phyloP scores from a whole-genome alignment of 805 yeast species.

The Schizosaccharomyces lindneri region DNA sequence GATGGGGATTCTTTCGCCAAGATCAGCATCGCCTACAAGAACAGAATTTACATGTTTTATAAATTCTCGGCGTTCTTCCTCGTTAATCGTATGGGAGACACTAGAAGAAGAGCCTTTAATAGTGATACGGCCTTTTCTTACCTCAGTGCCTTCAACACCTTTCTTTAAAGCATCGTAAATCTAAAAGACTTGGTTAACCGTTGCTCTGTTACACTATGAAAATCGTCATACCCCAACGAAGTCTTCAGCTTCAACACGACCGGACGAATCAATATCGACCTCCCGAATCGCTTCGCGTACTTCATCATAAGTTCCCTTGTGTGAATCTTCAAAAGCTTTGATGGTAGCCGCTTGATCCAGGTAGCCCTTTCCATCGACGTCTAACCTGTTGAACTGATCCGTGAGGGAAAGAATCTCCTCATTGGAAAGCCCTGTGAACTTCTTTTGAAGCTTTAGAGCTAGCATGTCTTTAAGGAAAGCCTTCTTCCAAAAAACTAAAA shows the following conservation, averaged over 20 bases:
- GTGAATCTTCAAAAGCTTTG: conserved; percentile 54
- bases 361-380: conserved; percentile 79
- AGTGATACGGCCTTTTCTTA: conserved; percentile 41
- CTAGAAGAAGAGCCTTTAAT: conserved; percentile 75
- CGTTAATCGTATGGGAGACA: conserved; percentile 86
- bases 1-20: conserved; percentile 69
- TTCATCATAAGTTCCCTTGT: conserved; percentile 60
- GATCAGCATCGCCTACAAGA: conserved; percentile 62
- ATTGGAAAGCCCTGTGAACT: conserved; percentile 65
- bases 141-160: conserved; percentile 6
- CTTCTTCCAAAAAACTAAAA: background rate
- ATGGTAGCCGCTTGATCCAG: conserved; percentile 77
- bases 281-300: conserved; percentile 81
- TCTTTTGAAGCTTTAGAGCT: conserved; percentile 24
- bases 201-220: background rate
- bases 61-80: conserved; percentile 87
- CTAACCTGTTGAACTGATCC: conserved; percentile 69
- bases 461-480: background rate
- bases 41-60: conserved; percentile 89
- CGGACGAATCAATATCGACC: conserved; percentile 86
- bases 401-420: conserved; percentile 65
- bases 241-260: conserved; percentile 89
- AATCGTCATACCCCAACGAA: conserved; percentile 35
- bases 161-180: background rate
- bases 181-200: background rate